Evolutionary conservation across 179 eudicot genomes (phyloP), one percentile per base, ranked within the genome.

Genomic region (Spergularia azorica): DNA sequence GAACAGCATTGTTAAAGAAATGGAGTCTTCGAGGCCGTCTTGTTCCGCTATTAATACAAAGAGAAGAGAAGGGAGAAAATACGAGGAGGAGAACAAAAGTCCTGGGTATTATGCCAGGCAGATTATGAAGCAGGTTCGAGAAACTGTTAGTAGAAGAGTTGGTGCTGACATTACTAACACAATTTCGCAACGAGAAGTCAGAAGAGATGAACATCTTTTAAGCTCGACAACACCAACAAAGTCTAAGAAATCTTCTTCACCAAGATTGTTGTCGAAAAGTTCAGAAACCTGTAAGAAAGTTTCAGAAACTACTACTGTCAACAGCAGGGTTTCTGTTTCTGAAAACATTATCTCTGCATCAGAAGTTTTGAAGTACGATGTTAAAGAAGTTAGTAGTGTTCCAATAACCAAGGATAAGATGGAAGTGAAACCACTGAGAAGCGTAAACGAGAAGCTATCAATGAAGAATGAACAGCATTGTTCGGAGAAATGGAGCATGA

Each of bases 151-250:
- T 67, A 80, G 89, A 46, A 90, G 85, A 85, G 86, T 88, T 76
- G 97, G 98, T 1, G 59, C 74, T 6, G 97, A 93, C 57, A 89
- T 93, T 61, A 93, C 92, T 6, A 93, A 93, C 65, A 82, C 80
- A 39, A 57, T 79, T 36, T 77, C 21, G 46, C 43, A 73, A 51
- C 73, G 72, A 20, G 75, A 76, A 14, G 60, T 80, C 61, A 80
- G 87, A 73, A 82, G 83, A 76, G 86, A 92, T 67, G 85, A 86
- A 39, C 76, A 83, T 77, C 83, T 87, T 20, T 76, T 88, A 60
- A 61, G 70, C 8, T 66, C 61, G 14, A 79, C 85, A 57, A 59
- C 78, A 21, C 77, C 81, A 4, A 88, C 84, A 64, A 86, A 56
- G 36, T 21, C 76, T 21, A 82, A 85, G 26, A 72, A 70, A 21